Evolutionary conservation across 495 filamentous ascomycete genomes (phyloP), one percentile per base, ranked within the genome.

Genomic region (Amphirosellinia nigrospora): DNA sequence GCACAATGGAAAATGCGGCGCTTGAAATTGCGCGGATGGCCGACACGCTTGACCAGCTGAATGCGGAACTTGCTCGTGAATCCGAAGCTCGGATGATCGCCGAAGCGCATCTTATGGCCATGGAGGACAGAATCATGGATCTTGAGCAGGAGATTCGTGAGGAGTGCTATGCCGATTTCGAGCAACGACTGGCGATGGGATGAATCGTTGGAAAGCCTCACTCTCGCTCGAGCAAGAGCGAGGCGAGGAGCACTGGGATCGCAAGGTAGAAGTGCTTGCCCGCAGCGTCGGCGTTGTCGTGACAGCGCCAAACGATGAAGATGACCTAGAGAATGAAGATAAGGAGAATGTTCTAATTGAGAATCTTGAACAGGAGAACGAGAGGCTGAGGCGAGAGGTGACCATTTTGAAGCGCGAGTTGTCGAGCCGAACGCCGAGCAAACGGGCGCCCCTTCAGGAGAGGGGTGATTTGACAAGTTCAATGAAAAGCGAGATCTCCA

Each of bases 71-170:
- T 38, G 73, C 84, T 55, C 75, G 84, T 19, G 83, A 88, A 68
- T 85, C 87, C 10, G 77, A 86, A 30, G 85, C 85, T 9, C 83
- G 88, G 5, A 82, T 89, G 59, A 82, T 87, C 23, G 85, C 88
- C 7, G 89, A 91, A 74, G 83, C 89, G 0, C 85, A 87, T 62
- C 79, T 89, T 23, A 77, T 87, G 32, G 75, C 76, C n/a, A 85
- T 88, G 70, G 90, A 94, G 73, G 91, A 93, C 46, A 86, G 87
- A 62, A 86, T 90, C 56, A 77, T 89, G 16, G 88, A 90, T 58
- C 84, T 97, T 9, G 96, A 99, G 75, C 89, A 90, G 77, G 90
- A 92, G 15, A 88, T 98, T 45, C 90, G 96, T n/a, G 96, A 97
- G 75, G 94, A 97, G 72, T 92, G 93, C 71, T 93, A 88, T 75